A percentile compares a stretch with the other conserved stretches of the same genome.
phyloP scores from a whole-genome alignment of 179 eudicot species.

The Patellifolia procumbens region DNA sequence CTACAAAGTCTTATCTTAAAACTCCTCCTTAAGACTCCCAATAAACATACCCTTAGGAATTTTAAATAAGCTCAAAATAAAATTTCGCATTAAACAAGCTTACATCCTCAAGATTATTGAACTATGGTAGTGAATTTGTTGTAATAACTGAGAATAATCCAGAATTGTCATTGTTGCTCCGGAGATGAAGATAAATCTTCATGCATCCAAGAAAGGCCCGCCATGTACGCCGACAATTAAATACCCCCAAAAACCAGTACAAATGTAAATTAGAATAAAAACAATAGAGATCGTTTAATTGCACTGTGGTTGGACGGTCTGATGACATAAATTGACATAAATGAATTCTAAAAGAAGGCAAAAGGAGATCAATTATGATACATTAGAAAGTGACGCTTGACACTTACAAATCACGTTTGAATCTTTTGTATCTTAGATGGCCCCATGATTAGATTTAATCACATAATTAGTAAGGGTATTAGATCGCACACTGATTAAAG shows the following conservation, averaged over 20 bases:
- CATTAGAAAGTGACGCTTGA: background rate
- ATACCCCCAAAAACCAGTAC: background rate
- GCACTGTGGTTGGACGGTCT: conserved; percentile 9
- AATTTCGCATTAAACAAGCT: too few relatives aligned
- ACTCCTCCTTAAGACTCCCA: too few relatives aligned
- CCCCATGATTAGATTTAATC: background rate
- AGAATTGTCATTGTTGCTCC: background rate
- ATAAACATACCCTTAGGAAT: too few relatives aligned
- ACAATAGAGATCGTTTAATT: background rate
- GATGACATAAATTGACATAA: background rate
- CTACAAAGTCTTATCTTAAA: too few relatives aligned
- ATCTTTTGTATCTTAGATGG: background rate
- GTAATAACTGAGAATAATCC: too few relatives aligned
- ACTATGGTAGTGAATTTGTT: too few relatives aligned
- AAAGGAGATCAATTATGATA: conserved; percentile 11
- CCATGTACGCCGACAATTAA: conserved; percentile 6
- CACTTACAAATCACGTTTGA: background rate
- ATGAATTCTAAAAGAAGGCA: background rate
- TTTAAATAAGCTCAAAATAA: too few relatives aligned
- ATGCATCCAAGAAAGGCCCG: background rate
- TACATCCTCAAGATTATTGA: too few relatives aligned
- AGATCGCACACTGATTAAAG: background rate
- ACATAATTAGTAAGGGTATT: background rate
- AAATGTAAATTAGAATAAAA: background rate
- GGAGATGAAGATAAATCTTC: background rate